phyloP scores from a whole-genome alignment of 768 basidiomycete genomes.

The Pleurotus pulmonarius region DNA sequence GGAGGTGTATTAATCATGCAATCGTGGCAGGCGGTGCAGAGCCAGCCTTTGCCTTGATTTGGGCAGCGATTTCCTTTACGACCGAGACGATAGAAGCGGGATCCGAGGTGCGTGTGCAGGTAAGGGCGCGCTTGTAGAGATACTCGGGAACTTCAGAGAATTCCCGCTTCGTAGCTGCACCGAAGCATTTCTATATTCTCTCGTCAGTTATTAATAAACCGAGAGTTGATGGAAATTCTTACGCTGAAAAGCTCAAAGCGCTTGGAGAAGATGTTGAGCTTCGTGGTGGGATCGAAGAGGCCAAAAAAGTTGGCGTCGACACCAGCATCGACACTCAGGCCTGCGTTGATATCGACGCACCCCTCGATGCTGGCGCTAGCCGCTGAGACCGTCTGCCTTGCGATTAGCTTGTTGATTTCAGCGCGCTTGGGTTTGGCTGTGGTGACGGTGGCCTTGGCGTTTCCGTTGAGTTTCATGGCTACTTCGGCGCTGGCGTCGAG shows the following conservation, averaged over 20 bases:
- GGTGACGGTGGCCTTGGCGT: slow-evolving; percentile 11
- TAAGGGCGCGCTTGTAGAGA: background rate
- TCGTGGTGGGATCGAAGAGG: slow-evolving; percentile 22
- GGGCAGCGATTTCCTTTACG: background rate
- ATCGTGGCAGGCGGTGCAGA: background rate
- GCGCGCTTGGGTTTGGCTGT: slow-evolving; percentile 3
- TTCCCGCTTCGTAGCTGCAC: background rate
- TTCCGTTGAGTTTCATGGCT: slow-evolving; percentile 18
- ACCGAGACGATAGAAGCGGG: background rate
- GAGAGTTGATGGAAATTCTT: background rate
- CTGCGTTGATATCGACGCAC: slow-evolving; percentile 28
- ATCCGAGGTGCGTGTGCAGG: background rate
- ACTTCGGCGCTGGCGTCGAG: slow-evolving; percentile 23
- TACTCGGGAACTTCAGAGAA: background rate
- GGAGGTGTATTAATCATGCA: background rate
- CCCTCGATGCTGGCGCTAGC: slow-evolving; percentile 18
- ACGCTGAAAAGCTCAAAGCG: slow-evolving; percentile 36
- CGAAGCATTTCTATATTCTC: background rate
- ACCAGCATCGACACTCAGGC: slow-evolving; percentile 25
- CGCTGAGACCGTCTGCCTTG: background rate
- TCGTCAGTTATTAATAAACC: too few species aligned
- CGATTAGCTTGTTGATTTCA: background rate
- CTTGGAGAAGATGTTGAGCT: slow-evolving; percentile 29
- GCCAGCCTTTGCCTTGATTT: slow-evolving; percentile 1
- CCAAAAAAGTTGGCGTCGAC: slow-evolving; percentile 27